Evolutionary conservation across 176 grass and related monocot genomes (phyloP).

Genomic region (Oryza meridionalis): DNA sequence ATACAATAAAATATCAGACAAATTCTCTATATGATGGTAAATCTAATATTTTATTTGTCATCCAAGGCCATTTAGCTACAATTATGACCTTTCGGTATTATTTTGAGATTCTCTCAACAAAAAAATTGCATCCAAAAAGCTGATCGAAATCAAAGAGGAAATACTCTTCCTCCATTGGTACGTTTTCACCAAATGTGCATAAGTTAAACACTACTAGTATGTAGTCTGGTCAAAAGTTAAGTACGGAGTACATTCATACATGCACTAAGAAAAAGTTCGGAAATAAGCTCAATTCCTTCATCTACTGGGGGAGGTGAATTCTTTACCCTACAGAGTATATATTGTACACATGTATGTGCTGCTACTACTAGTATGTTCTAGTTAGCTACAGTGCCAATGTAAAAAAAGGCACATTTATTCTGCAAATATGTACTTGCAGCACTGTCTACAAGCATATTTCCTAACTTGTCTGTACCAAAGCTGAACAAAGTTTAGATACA

Average conservation of each 20-base stretch:
- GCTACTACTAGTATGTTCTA: neutral
- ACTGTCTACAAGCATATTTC: slow-evolving; percentile 18
- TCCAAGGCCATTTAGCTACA: neutral
- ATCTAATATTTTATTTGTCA: too few species aligned
- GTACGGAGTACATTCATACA: neutral
- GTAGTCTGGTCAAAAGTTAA: neutral
- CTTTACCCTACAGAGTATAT: neutral
- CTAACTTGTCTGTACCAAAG: neutral
- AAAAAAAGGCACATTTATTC: slow-evolving; percentile 11
- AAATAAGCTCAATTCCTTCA: slow-evolving; percentile 25
- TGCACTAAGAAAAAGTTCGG: neutral
- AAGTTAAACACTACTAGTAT: neutral
- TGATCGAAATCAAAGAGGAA: neutral
- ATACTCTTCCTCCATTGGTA: neutral
- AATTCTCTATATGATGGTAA: too few species aligned
- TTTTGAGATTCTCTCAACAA: neutral
- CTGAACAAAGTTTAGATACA: slow-evolving; percentile 3
- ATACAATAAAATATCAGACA: too few species aligned
- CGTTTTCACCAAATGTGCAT: neutral
- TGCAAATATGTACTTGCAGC: neutral
- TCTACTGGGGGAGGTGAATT: slow-evolving; percentile 19
- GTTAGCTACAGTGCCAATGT: neutral
- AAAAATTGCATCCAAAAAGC: neutral
- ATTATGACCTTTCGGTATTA: neutral
- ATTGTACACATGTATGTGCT: slow-evolving; percentile 26